Percentiles rank a stretch among this genome's conserved stretches.
phyloP scores from a whole-genome alignment of 2,329 filamentous ascomycete genomes.

The Pseudodiploospora longispora region DNA sequence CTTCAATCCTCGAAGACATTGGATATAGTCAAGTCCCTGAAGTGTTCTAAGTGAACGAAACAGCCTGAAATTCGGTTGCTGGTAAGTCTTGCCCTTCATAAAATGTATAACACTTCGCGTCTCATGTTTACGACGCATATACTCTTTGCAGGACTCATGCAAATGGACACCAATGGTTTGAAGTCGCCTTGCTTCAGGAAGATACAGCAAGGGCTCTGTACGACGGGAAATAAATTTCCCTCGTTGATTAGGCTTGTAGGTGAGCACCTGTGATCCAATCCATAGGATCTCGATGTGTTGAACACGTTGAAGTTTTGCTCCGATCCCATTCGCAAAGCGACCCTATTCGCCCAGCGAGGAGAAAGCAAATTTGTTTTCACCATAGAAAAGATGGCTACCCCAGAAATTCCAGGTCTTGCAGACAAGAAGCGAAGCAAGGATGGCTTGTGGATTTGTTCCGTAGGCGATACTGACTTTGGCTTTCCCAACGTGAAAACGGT shows the following conservation, averaged over 20 bases:
- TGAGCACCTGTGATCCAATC: slow-evolving; percentile 28
- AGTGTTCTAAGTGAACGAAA: slow-evolving; percentile 29
- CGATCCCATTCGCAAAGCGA: slow-evolving; percentile 37
- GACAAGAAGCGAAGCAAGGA: slow-evolving; percentile 32
- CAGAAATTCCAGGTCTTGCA: slow-evolving; percentile 32
- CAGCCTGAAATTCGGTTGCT: slow-evolving; percentile 32
- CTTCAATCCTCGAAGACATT: slow-evolving; percentile 34
- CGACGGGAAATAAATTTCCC: slow-evolving; percentile 28
- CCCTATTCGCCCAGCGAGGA: slow-evolving; percentile 45
- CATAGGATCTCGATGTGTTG: slow-evolving; percentile 38
- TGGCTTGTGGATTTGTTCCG: slow-evolving; percentile 24
- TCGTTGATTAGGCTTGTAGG: slow-evolving; percentile 7
- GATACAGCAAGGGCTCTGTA: slow-evolving; percentile 25
- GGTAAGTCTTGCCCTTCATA: slow-evolving; percentile 19
- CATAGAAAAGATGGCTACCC: slow-evolving; percentile 38
- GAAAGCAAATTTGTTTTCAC: slow-evolving; percentile 41
- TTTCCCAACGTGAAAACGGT: slow-evolving; percentile 32
- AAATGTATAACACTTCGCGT: slow-evolving; percentile 12
- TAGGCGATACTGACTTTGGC: slow-evolving; percentile 22
- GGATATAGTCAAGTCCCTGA: slow-evolving; percentile 37
- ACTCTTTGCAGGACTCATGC: slow-evolving; percentile 23
- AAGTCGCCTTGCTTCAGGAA: slow-evolving; percentile 30
- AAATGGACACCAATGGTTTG: slow-evolving; percentile 32
- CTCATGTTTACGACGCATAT: slow-evolving; percentile 32
- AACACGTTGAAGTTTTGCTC: slow-evolving; percentile 31